Conservation (phyloP, 73 alveolate species). For the Uronychia binucleata region DNA sequence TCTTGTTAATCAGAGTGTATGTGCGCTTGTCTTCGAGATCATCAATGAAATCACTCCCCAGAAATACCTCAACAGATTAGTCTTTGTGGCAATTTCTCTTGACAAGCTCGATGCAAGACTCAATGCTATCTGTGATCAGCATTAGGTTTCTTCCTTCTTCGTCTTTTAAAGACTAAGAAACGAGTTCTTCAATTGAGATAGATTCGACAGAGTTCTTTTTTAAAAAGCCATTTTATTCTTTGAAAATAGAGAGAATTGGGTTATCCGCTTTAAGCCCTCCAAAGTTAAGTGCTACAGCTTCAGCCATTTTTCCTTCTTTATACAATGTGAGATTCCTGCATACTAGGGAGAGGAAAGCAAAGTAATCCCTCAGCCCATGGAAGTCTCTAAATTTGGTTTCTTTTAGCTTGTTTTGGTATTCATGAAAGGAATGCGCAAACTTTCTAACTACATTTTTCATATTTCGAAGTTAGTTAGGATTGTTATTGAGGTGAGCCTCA, state of each 20-base stretch:
- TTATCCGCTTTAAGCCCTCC: constrained; percentile 51
- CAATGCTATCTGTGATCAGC: constrained; percentile 58
- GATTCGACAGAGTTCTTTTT: no score
- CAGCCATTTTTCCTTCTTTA: background rate
- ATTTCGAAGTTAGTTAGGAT: background rate
- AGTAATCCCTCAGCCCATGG: constrained; percentile 90
- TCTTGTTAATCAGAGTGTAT: constrained; percentile 26
- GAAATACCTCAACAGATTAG: constrained; percentile 20
- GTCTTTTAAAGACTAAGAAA: constrained; percentile 57
- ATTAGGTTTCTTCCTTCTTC: constrained; percentile 48
- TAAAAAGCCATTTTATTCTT: no score
- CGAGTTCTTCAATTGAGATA: constrained; percentile 20
- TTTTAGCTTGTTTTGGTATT: constrained; percentile 2
- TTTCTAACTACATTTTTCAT: constrained; percentile 1
- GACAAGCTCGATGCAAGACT: constrained; percentile 4
- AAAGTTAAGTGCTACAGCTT: no score
- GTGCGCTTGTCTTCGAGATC: constrained; percentile 45
- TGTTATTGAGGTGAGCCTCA: background rate
- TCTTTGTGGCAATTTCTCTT: constrained; percentile 2
- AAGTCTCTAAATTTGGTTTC: constrained; percentile 32
- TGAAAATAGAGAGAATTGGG: constrained; percentile 7
- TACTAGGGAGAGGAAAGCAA: constrained; percentile 42
- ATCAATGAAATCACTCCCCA: constrained; percentile 52
- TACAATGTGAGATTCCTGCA: constrained; percentile 30
- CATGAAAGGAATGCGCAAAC: background rate